Evolutionary conservation across 306 rosid genomes (phyloP).

Genomic region (Comarum palustre): DNA sequence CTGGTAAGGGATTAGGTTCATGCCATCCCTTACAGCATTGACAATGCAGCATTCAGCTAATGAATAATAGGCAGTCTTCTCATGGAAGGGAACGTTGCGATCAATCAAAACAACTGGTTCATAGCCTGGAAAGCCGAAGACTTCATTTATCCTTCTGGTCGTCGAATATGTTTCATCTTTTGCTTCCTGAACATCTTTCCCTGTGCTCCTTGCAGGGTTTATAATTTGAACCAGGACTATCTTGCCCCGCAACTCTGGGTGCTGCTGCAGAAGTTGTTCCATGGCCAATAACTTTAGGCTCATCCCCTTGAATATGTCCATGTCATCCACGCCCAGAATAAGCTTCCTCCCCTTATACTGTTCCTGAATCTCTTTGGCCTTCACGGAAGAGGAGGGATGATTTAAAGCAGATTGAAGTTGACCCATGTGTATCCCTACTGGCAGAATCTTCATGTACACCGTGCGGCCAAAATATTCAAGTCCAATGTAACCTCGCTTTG

Average conservation of each 20-base stretch:
- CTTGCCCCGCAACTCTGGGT: slow-evolving; percentile 50
- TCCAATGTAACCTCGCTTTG: slow-evolving; percentile 73
- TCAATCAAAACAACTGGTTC: slow-evolving; percentile 69
- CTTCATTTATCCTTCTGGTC: slow-evolving; percentile 51
- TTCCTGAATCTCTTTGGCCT: slow-evolving; percentile 53
- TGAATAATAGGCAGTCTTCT: slow-evolving; percentile 71
- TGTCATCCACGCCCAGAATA: slow-evolving; percentile 78
- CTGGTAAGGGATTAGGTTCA: slow-evolving; percentile 76
- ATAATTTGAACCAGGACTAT: slow-evolving; percentile 69
- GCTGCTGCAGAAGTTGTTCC: slow-evolving; percentile 60
- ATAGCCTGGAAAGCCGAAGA: slow-evolving; percentile 59
- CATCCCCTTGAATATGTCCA: slow-evolving; percentile 83
- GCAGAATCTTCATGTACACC: slow-evolving; percentile 62
- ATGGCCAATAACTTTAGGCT: slow-evolving; percentile 66
- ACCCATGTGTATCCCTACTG: slow-evolving; percentile 84
- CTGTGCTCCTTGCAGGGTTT: slow-evolving; percentile 62
- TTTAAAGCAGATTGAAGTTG: slow-evolving; percentile 55
- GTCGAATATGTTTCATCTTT: slow-evolving; percentile 44
- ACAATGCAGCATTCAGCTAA: slow-evolving; percentile 84
- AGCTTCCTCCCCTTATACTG: slow-evolving; percentile 55
- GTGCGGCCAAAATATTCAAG: slow-evolving; percentile 85
- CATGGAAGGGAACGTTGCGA: slow-evolving; percentile 46
- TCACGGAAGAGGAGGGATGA: slow-evolving; percentile 47
- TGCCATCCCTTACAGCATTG: slow-evolving; percentile 80
- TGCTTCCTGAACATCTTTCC: slow-evolving; percentile 58